A percentile compares a stretch with the other conserved stretches of the same genome.
Conservation (phyloP, 1,284 basidiomycete species). For the Moesziomyces sp. region DNA sequence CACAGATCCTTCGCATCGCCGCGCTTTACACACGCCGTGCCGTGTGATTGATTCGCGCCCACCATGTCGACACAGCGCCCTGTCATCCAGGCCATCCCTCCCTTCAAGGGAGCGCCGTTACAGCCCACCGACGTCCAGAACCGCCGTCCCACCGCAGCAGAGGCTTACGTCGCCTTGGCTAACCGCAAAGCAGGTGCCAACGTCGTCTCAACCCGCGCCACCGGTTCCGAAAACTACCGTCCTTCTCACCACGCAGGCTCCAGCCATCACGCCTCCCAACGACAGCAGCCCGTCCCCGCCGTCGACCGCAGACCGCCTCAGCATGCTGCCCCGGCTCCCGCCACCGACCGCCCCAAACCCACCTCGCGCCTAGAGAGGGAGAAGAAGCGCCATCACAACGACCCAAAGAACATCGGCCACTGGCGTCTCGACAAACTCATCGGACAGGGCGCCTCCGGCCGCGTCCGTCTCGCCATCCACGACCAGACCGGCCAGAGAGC, state of each 20-base stretch:
- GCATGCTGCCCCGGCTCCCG: conserved; percentile 8
- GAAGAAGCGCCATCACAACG: conserved; percentile 69
- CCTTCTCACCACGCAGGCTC: conserved; percentile 26
- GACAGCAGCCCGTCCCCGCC: conserved; percentile 32
- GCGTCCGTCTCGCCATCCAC: conserved; percentile 90
- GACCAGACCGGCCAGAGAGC: conserved; percentile 87
- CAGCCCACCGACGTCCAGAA: conserved; percentile 45
- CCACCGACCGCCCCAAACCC: conserved; percentile 43
- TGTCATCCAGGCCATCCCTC: conserved; percentile 46
- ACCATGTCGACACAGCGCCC: conserved; percentile 41
- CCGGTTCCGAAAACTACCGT: conserved; percentile 40
- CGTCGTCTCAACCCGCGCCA: conserved; percentile 31
- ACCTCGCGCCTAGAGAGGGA: conserved; percentile 61
- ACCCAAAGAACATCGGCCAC: conserved; percentile 77
- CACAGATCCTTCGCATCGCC: too few relatives aligned
- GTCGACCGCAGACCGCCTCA: conserved; percentile 37
- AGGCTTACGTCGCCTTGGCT: conserved; percentile 42
- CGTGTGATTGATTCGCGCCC: neutral
- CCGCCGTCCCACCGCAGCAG: conserved; percentile 37
- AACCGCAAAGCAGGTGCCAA: conserved; percentile 44
- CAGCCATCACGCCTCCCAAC: conserved; percentile 40
- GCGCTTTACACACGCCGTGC: too few relatives aligned
- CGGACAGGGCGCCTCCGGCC: conserved; percentile 83
- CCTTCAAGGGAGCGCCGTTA: conserved; percentile 45
- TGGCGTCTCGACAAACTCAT: conserved; percentile 95